phyloP scores from a whole-genome alignment of 2,329 filamentous ascomycete genomes.

The Canariomyces notabilis region DNA sequence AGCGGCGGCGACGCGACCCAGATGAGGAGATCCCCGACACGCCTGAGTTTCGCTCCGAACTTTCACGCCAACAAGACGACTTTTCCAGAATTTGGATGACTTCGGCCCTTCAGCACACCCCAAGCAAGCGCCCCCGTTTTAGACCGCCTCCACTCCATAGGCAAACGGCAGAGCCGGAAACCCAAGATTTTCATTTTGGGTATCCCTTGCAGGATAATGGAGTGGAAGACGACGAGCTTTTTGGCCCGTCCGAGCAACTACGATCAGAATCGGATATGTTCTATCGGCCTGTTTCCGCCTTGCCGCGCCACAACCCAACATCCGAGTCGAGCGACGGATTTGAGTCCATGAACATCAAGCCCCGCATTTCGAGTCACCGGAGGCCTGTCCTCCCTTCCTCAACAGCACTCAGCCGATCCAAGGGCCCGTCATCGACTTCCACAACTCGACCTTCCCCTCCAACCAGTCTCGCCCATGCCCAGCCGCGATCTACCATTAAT shows the following conservation, averaged over 20 bases:
- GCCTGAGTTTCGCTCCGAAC: conserved; percentile 1
- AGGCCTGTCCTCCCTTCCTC: neutral
- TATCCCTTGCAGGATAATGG: neutral
- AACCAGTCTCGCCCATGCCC: neutral
- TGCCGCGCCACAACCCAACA: neutral
- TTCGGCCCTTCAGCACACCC: neutral
- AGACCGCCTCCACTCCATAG: neutral
- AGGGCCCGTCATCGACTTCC: neutral
- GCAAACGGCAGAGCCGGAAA: neutral
- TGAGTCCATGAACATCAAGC: neutral
- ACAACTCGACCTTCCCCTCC: neutral
- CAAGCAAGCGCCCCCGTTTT: neutral
- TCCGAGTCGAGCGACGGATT: conserved; percentile 7
- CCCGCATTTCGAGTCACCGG: neutral
- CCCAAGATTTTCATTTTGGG: neutral
- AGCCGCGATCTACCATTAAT: neutral
- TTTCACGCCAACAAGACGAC: neutral
- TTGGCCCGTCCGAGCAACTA: neutral
- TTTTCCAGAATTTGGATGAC: neutral
- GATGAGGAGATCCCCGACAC: conserved; percentile 13
- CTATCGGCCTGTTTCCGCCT: neutral
- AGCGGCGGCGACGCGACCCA: conserved; percentile 10
- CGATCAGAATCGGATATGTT: neutral
- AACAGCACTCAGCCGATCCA: neutral
- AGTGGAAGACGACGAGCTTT: neutral